Evolutionary conservation across 305 asterid genomes (phyloP).

Genomic region (Fraxinus dipetala): DNA sequence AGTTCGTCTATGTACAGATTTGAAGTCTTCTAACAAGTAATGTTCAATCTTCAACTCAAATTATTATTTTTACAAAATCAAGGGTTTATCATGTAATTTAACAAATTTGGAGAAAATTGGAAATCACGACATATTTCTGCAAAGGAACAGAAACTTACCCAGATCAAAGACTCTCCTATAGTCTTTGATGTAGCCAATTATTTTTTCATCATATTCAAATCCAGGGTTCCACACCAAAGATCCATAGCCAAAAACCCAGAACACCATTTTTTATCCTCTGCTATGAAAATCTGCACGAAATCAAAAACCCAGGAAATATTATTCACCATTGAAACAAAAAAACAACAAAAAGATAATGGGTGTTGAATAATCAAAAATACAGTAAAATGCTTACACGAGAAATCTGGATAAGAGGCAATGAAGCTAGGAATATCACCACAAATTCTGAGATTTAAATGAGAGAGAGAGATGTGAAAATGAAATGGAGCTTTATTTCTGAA

Average conservation of each 20-base stretch:
- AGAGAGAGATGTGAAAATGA: slow-evolving; percentile 26
- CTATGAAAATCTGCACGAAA: slow-evolving; percentile 23
- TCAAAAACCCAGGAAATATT: neutral
- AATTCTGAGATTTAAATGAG: neutral
- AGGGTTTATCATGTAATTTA: neutral
- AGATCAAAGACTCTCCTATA: slow-evolving; percentile 88
- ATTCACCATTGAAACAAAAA: neutral
- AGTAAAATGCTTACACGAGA: slow-evolving; percentile 10
- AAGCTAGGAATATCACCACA: slow-evolving; percentile 9
- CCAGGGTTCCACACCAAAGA: slow-evolving; percentile 99
- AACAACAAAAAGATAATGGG: neutral
- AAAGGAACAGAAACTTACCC: slow-evolving; percentile 38
- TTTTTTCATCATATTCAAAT: slow-evolving; percentile 75
- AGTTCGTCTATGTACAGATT: neutral
- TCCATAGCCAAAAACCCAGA: slow-evolving; percentile 95
- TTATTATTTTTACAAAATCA: neutral
- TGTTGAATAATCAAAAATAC: neutral
- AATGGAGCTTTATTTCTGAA: neutral
- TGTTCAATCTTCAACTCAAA: neutral
- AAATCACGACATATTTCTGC: neutral
- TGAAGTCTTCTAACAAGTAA: neutral
- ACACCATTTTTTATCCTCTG: slow-evolving; percentile 53
- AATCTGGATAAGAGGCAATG: slow-evolving; percentile 6
- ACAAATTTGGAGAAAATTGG: neutral
- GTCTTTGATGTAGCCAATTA: slow-evolving; percentile 75